phyloP scores from a whole-genome alignment of 768 basidiomycete genomes.

The Tephrocybe sp. region DNA sequence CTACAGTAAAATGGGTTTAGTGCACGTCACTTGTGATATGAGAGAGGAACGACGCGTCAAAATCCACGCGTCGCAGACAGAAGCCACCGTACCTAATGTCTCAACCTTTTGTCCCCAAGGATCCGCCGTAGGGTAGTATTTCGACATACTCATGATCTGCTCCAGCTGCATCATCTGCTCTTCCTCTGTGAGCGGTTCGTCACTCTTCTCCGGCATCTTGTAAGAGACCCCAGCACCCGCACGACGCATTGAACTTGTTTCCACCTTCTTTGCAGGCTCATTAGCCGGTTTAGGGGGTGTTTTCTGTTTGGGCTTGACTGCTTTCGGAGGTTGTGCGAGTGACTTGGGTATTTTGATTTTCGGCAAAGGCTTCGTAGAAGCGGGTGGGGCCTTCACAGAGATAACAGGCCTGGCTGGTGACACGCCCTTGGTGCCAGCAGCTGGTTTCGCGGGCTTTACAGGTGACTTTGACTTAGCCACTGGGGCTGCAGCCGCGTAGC shows the following conservation, averaged over 20 bases:
- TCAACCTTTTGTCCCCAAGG: conserved; percentile 40
- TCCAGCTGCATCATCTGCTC: conserved; percentile 37
- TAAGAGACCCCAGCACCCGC: conserved; percentile 8
- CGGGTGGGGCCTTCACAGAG: too few species aligned
- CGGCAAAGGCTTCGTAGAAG: not conserved
- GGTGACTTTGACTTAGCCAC: not conserved
- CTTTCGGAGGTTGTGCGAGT: not conserved
- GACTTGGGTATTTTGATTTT: not conserved
- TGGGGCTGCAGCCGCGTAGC: conserved; percentile 8
- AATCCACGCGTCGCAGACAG: not conserved
- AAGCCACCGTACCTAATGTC: conserved; percentile 34
- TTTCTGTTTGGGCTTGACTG: not conserved
- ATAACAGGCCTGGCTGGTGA: not conserved
- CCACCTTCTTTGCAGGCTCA: not conserved
- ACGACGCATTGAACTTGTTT: not conserved
- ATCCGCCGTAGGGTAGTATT: conserved; percentile 36
- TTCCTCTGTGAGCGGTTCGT: conserved; percentile 23
- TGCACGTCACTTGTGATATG: not conserved
- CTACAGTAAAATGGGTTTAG: conserved; percentile 24
- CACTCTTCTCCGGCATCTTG: conserved; percentile 14
- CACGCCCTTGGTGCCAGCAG: not conserved
- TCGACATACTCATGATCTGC: conserved; percentile 30
- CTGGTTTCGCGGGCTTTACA: not conserved
- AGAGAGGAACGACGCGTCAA: not conserved
- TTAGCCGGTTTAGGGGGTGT: conserved; percentile 1